Evolutionary conservation across 1,284 basidiomycete genomes (phyloP), one percentile per base, ranked within the genome.

Genomic region (Sanghuangporus baumii): DNA sequence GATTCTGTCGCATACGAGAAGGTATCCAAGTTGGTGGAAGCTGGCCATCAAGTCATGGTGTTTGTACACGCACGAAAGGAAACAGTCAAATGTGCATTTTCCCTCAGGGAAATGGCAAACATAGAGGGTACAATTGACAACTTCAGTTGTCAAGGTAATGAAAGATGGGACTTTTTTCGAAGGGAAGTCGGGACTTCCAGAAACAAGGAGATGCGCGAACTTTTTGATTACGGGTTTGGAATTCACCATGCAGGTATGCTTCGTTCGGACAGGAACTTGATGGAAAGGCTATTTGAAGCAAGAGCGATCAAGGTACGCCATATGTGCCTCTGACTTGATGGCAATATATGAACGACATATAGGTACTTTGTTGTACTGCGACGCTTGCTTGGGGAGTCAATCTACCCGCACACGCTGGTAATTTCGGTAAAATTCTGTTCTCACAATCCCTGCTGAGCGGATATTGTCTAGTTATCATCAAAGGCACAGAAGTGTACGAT

Each of bases 191-290:
- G 85, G 9, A 82, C 85, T 63, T 96, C 93, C 9, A 80, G 87
- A 66, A 99, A 99, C 73, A 94, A 92, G 73, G 97, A 99, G 76
- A 94, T 99, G 93, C 97, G 92, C 73, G 87, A 94, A 71, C 80
- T 99, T 14, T 97, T 97, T 69, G 91, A 96, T 66, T 76, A 79
- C 65, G 97, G 97, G 6, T 96, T 99, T 72, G 97, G 93, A 18
- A 99, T 99, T 55, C 98, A 99, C 74, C 96, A 99, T 75, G 97
- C 97, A 37, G 97, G 97, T 26, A 99, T 99, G 97, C 77, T 99
- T 63, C 83, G 97, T 51, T 86, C 88, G 2, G 97, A 99, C 73
- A 82, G 97, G 65, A 98, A 94, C 71, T 84, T 99, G 79, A 96
- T 94, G 86, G 97, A 99, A 76, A 81, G 87, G 69, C 87, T 98